Evolutionary conservation across 2,329 filamentous ascomycete species (phyloP).

Genomic region (Neophaeococcomyces mojaviensis): DNA sequence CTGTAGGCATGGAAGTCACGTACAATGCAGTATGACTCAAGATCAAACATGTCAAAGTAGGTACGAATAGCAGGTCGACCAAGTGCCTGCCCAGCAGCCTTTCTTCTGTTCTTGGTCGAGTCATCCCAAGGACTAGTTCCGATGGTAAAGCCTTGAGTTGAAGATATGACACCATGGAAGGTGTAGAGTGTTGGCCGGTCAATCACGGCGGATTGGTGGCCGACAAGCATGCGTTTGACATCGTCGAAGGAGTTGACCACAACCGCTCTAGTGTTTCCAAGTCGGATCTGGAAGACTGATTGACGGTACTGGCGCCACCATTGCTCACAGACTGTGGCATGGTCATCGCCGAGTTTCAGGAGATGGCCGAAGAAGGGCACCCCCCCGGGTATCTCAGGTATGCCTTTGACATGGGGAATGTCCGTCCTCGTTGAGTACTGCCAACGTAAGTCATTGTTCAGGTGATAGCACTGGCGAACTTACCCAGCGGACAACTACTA

Average conservation of each 20-base stretch:
- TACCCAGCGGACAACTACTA: not conserved
- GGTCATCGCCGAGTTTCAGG: conserved; percentile 47
- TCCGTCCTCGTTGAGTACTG: conserved; percentile 34
- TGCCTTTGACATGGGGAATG: conserved; percentile 47
- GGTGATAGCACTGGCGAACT: too few relatives aligned
- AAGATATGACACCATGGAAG: conserved; percentile 66
- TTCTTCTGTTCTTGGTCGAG: conserved; percentile 63
- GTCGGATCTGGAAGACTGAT: conserved; percentile 47
- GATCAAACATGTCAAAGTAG: conserved; percentile 69
- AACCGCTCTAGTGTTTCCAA: conserved; percentile 48
- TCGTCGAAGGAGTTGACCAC: conserved; percentile 68
- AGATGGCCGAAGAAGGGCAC: conserved; percentile 54
- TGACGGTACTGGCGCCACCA: conserved; percentile 50
- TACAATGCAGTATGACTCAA: conserved; percentile 62
- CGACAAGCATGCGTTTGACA: conserved; percentile 60
- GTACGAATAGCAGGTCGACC: conserved; percentile 63
- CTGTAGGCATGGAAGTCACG: conserved; percentile 59
- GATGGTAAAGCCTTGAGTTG: conserved; percentile 67
- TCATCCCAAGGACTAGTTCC: conserved; percentile 73
- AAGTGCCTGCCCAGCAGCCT: conserved; percentile 64
- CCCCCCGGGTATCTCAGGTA: conserved; percentile 50
- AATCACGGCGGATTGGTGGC: conserved; percentile 64
- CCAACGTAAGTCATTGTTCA: not conserved
- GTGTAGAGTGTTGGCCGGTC: conserved; percentile 67
- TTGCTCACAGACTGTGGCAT: conserved; percentile 45